These are phyloP conservation scores for Zygosaccharomyces sapae DNA, from an alignment of 1,139 yeast genomes.

Conservation along the genomic window DNA sequence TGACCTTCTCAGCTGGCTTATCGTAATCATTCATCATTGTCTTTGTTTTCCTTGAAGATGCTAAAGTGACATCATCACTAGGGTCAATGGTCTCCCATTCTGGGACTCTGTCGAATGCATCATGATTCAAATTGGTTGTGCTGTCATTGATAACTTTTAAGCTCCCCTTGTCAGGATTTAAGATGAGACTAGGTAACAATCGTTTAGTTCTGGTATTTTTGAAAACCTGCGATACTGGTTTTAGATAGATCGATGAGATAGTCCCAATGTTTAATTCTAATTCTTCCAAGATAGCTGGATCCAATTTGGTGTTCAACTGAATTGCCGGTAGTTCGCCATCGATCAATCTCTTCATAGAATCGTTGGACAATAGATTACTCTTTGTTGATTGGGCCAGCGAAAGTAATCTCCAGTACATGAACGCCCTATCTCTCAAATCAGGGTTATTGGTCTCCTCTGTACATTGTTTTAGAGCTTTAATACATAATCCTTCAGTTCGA, in stretches of 20 bases:
- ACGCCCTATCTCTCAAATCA: slow-evolving; percentile 81
- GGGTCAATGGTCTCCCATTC: slow-evolving; percentile 17
- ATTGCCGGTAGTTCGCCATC: slow-evolving; percentile 61
- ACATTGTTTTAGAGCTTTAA: slow-evolving; percentile 60
- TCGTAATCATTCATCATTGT: slow-evolving; percentile 38
- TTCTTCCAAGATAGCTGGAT: slow-evolving; percentile 69
- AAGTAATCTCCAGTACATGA: slow-evolving; percentile 77
- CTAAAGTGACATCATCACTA: slow-evolving; percentile 8
- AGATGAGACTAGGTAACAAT: slow-evolving; percentile 61
- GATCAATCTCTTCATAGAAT: slow-evolving; percentile 46
- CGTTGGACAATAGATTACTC: slow-evolving; percentile 17
- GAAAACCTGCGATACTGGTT: slow-evolving; percentile 78
- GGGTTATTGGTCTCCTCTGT: slow-evolving; percentile 76
- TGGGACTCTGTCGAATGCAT: slow-evolving; percentile 13
- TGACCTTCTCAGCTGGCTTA: slow-evolving; percentile 38
- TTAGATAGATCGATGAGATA: slow-evolving; percentile 76
- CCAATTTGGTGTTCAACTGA: slow-evolving; percentile 66
- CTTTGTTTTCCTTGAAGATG: slow-evolving; percentile 21
- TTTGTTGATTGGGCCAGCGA: slow-evolving; percentile 40
- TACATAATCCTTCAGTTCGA: slow-evolving; percentile 52
- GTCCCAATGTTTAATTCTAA: slow-evolving; percentile 78
- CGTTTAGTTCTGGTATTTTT: slow-evolving; percentile 55
- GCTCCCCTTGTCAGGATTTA: slow-evolving; percentile 32
- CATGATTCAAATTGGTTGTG: slow-evolving; percentile 9
- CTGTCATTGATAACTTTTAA: slow-evolving; percentile 17